Evolutionary conservation across 1,284 basidiomycete species (phyloP).

Genomic region (Austroboletus novae-zelandiae): DNA sequence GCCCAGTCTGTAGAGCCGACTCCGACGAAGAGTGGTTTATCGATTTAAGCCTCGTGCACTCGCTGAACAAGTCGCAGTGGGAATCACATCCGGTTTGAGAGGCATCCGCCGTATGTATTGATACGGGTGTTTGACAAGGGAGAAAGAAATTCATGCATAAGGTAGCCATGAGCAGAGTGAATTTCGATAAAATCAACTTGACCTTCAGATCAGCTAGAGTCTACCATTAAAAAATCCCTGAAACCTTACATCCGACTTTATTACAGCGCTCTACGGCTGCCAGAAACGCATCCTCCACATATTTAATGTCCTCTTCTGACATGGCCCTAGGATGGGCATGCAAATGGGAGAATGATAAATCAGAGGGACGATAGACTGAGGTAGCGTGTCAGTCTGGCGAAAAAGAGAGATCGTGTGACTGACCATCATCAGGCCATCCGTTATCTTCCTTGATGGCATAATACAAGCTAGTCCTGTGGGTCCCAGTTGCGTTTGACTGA

Average conservation of each 20-base stretch:
- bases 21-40: conserved; percentile 73
- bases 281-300: conserved; percentile 64
- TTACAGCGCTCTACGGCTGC: conserved; percentile 62
- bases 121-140: conserved; percentile 70
- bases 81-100: conserved; percentile 73
- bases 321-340: conserved; percentile 54
- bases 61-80: conserved; percentile 56
- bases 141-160: conserved; percentile 62
- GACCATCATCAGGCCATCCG: conserved; percentile 60
- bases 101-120: conserved; percentile 71
- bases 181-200: conserved; percentile 81
- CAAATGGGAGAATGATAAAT: conserved; percentile 47
- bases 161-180: conserved; percentile 71
- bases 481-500: conserved; percentile 27
- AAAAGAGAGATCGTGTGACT: neutral
- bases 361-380: conserved; percentile 47
- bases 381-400: neutral
- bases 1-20: conserved; percentile 79
- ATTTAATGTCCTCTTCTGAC: conserved; percentile 52
- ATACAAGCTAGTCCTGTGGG: conserved; percentile 18
- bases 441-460: conserved; percentile 39
- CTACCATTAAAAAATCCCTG: neutral
- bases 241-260: conserved; percentile 56
- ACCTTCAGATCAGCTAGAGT: conserved; percentile 1
- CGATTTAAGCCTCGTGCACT: conserved; percentile 55